Base-by-base conservation (phyloP, 768 basidiomycete genomes). In the Cytidiella melzeri region DNA sequence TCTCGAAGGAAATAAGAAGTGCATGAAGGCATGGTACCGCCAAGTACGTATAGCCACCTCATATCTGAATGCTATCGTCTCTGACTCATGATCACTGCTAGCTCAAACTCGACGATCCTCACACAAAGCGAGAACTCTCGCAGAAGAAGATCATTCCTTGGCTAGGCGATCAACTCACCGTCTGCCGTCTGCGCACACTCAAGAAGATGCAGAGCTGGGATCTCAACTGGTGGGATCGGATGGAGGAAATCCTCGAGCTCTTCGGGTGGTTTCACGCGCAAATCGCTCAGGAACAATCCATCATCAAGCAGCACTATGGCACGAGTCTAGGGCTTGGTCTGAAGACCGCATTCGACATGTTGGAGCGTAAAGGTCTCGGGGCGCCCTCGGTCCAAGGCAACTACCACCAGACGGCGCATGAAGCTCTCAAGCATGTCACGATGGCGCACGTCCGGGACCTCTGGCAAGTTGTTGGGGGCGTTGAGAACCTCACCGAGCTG, bases 121-220 rank as follows among this genome's bases (percentile, higher is more conserved):
- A 41, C 11, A 15, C 34, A 24, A 20, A 28, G 21, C 11, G 28
- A 25, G 3, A 39, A 2, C 27, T 45, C 9, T 3, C 4, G 3
- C 11, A 46, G 0, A 46, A 68, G 11, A 40, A 51, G 5, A 23
- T 73, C 1, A 50, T 74, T 10, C 51, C 57, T 1, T 71, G 66
- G 65, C 44, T 63, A 28, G 62, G 69, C 0, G 70, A 69, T n/a
- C n/a, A n/a, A n/a, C n/a, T n/a, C n/a, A n/a, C n/a, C n/a, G n/a
- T n/a, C n/a, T n/a, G n/a, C n/a, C 52, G 67, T 71, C 49, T 61
- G 75, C 13, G 75, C 70, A 0, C 57, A 65, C 0, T 67, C 65
- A 5, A 0, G n/a, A n/a, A n/a, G n/a, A 59, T 76, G 1, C 69
- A 60, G 43, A 60, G 61, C 13, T 73, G 58, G 18, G 75, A 76